Base-by-base conservation (phyloP, 2,329 filamentous ascomycete genomes). In the Drechslerella dactyloides region DNA sequence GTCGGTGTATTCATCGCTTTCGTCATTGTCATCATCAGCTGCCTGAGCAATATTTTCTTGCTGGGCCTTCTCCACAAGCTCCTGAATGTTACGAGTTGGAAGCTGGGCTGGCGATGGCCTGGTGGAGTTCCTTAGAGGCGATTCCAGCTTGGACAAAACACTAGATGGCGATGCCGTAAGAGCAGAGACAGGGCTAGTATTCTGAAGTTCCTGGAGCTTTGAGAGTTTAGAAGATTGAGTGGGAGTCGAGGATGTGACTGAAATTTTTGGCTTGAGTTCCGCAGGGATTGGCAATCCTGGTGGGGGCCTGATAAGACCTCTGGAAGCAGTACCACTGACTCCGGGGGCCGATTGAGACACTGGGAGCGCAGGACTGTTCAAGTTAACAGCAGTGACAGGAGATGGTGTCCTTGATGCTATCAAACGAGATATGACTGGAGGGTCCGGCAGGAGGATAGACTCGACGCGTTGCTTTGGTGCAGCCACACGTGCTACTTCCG, bases 141-240 rank as follows among this genome's bases (percentile, higher is more conserved):
- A 70, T 2, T 54, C 59, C 21, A 59, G 60, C 27, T 64, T 64
- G 6, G 40, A 51, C 35, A 48, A n/a, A 0, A 52, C 54, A 30
- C 66, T 70, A 2, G 66, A 23, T 17, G 66, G 66, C 21, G 66
- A 70, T 8, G 54, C 30, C 17, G 66, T 64, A 17, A 70, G 23
- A 13, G 66, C 66, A 33, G 66, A 70, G 3, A 70, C 66, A 15
- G 66, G 66, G 17, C 66, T 70, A 15, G 61, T 44, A 40, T 70
- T 70, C 17, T 42, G 44, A 50, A 61, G 8, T 19, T 70, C 66
- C 3, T 37, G 19, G 6, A 53, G 23, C 10, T 44, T 70, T 7
- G 54, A 23, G 37, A 64, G 50, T 40, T 60, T 70, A 1, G 37
- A 30, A 19, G 48, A 27, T 21, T 64, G 59, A 15, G 46, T 70